Base-by-base conservation (phyloP, 352 stramenopile species). In the Phytophthora europaea region DNA sequence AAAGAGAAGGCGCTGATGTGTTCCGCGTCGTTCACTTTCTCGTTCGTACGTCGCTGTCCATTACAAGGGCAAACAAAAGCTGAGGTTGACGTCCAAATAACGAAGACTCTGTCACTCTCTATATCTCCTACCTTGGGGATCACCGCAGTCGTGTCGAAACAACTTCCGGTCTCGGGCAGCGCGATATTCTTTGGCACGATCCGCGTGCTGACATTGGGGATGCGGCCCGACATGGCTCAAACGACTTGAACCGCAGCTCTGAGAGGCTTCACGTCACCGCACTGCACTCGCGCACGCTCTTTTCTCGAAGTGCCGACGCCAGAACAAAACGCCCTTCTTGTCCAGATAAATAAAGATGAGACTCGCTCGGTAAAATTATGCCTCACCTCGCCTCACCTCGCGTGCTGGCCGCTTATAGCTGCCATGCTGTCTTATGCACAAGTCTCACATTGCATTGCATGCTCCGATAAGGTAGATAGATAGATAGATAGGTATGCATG, bases 91-190 rank as follows among this genome's bases (percentile, higher is more conserved):
- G 12, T 7, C 56, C 7, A 6, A 13, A 43, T 40, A 26, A 28
- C 31, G 7, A 18, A 31, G 28, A 31, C 28, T 31, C 4, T 31
- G 28, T 31, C n/a, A n/a, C n/a, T n/a, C 26, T 31, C 28, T 31
- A 7, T 31, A 4, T 38, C 15, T 62, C 61, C 4, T 61, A 93
- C 82, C 80, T 94, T 94, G 31, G 73, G 31, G 22, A 64, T 47
- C 15, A 91, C 82, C 20, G 81, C 68, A 2, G 97, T 99, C 31
- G 92, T 95, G 79, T 99, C 97, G 67, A 99, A 99, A 73, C 96
- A 98, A 61, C 95, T 98, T 13, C 95, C 95, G 0, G 96, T 99
- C 80, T 99, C 93, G 7, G 86, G 83, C 26, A 98, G 65, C 20
- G 87, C 55, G 45, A 93, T 82, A 26, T 80, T 86, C 64, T 93